These are phyloP conservation scores for Pseudogymnoascus sp. DNA, from an alignment of 2,329 filamentous ascomycete genomes.

Conservation along the genomic window DNA sequence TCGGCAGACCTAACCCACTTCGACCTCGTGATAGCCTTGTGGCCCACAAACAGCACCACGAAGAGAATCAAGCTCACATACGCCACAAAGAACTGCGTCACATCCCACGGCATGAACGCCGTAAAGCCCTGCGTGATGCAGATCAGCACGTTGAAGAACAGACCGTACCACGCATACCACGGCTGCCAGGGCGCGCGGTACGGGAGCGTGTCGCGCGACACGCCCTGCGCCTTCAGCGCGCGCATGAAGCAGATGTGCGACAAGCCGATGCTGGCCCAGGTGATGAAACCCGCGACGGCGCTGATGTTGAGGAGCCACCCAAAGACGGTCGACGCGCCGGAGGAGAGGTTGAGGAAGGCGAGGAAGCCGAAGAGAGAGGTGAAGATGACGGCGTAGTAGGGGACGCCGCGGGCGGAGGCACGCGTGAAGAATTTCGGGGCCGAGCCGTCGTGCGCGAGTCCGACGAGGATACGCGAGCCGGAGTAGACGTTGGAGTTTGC, in stretches of 20 bases:
- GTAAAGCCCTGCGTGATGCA: constrained; percentile 62
- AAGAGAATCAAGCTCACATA: constrained; percentile 60
- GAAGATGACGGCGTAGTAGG: constrained; percentile 49
- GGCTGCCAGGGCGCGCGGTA: constrained; percentile 56
- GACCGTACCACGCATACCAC: constrained; percentile 55
- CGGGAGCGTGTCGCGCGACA: constrained; percentile 48
- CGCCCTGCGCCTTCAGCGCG: constrained; percentile 46
- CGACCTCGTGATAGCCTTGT: constrained; percentile 41
- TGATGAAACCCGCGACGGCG: constrained; percentile 60
- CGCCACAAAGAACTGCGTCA: constrained; percentile 51
- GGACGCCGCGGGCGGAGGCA: constrained; percentile 54
- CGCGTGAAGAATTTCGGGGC: constrained; percentile 50
- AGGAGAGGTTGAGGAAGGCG: constrained; percentile 58
- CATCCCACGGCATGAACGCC: constrained; percentile 55
- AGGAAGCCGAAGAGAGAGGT: constrained; percentile 53
- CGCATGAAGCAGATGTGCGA: constrained; percentile 59
- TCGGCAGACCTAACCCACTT: constrained; percentile 31
- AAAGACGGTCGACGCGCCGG: constrained; percentile 52
- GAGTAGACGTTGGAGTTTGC: constrained; percentile 73
- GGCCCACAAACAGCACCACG: constrained; percentile 47
- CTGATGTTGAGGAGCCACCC: constrained; percentile 66
- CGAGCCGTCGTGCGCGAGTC: constrained; percentile 54
- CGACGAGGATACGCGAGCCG: constrained; percentile 58
- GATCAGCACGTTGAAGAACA: constrained; percentile 56
- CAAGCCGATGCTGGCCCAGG: constrained; percentile 56